Conservation (phyloP, 345 rosid species). For the Turnera subulata region DNA sequence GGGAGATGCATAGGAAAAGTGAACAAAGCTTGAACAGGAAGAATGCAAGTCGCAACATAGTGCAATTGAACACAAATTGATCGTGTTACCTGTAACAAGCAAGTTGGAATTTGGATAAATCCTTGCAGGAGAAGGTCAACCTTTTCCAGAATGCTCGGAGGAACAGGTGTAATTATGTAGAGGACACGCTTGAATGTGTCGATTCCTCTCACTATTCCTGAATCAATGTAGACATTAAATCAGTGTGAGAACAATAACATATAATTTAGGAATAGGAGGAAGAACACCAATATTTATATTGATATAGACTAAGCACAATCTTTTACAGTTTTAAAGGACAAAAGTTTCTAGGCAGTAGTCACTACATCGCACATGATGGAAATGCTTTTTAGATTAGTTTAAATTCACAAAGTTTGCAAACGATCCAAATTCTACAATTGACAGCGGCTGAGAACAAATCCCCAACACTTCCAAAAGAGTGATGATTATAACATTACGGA, state of each 20-base stretch:
- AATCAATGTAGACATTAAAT: constrained; percentile 11
- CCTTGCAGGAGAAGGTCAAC: constrained; percentile 85
- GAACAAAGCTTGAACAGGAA: neutral
- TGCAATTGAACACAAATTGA: constrained; percentile 1
- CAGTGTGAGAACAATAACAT: constrained; percentile 2
- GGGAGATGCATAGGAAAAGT: neutral
- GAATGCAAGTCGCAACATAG: neutral
- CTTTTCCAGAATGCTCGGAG: constrained; percentile 57
- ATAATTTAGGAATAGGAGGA: no score
- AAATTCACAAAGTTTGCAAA: no score
- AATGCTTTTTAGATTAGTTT: no score
- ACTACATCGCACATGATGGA: no score
- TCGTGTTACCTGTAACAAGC: constrained; percentile 64
- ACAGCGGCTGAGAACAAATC: neutral
- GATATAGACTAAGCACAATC: no score
- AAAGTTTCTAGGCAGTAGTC: neutral
- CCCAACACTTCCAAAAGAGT: neutral
- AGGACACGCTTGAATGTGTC: constrained; percentile 61
- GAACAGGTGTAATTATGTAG: constrained; percentile 80
- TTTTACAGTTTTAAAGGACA: no score
- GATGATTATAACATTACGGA: neutral
- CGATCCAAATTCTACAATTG: no score
- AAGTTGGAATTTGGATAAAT: constrained; percentile 65
- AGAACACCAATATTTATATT: no score
- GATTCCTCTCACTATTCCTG: constrained; percentile 88